phyloP scores from a whole-genome alignment of 202 grass and related monocot genomes.

The Eragrostis tef region DNA sequence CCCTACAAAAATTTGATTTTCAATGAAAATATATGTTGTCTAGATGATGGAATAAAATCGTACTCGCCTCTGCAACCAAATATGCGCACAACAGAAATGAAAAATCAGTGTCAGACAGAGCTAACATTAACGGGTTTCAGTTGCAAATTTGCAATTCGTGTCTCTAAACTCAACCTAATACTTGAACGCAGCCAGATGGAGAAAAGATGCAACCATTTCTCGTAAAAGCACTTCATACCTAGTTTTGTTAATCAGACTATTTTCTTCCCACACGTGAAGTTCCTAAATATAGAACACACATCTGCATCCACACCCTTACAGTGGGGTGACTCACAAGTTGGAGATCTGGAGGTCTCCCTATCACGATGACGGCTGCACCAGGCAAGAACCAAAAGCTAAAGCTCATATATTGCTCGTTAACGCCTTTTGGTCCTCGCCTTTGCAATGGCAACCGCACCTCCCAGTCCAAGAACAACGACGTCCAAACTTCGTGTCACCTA shows the following conservation, averaged over 20 bases:
- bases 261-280: not conserved
- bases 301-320: not conserved
- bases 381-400: not conserved
- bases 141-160: no score
- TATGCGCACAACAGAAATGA: no score
- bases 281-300: not conserved
- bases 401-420: not conserved
- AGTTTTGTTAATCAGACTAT: not conserved
- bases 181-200: no score
- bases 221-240: no score
- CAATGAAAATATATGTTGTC: no score
- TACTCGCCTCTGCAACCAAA: no score
- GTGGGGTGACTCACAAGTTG: not conserved
- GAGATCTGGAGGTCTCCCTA: conserved; percentile 25
- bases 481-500: not conserved
- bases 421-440: not conserved
- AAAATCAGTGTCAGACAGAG: no score
- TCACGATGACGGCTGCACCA: not conserved
- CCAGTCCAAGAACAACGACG: not conserved
- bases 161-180: no score
- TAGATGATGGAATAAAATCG: no score
- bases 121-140: no score
- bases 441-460: not conserved
- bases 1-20: no score
- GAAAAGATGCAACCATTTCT: no score